Conservation (phyloP, 2,329 filamentous ascomycete genomes). For the Fusarium brevicatenulatum region DNA sequence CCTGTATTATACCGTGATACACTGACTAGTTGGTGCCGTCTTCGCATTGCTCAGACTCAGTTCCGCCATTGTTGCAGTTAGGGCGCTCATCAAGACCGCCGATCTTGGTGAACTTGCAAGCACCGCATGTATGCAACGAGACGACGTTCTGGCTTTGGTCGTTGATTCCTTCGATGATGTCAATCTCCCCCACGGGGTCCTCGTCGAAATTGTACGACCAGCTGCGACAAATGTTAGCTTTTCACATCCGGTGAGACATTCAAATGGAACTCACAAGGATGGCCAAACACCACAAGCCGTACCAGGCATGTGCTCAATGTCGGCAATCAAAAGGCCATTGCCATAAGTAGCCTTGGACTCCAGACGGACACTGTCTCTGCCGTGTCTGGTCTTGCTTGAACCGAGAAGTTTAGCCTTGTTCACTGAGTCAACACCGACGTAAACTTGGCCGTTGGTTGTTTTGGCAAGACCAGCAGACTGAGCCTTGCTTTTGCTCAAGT, state of each 20-base stretch:
- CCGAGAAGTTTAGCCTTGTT: conserved; percentile 25
- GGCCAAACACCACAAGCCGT: conserved; percentile 35
- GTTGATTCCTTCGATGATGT: conserved; percentile 80
- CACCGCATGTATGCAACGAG: conserved; percentile 70
- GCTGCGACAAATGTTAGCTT: neutral
- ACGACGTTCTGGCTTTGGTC: conserved; percentile 64
- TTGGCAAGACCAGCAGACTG: conserved; percentile 44
- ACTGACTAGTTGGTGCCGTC: conserved; percentile 27
- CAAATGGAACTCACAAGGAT: conserved; percentile 19
- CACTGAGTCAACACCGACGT: conserved; percentile 1
- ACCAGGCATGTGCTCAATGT: conserved; percentile 35
- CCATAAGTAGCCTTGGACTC: conserved; percentile 69
- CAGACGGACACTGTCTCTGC: conserved; percentile 69
- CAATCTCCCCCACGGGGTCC: conserved; percentile 68
- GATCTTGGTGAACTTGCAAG: conserved; percentile 56
- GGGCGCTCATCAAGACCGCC: conserved; percentile 52
- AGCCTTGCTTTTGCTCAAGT: conserved; percentile 49
- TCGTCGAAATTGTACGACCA: conserved; percentile 25
- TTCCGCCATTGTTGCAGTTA: conserved; percentile 59
- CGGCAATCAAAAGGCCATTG: conserved; percentile 72
- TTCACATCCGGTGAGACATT: fast-evolving
- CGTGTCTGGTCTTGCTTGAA: conserved; percentile 35
- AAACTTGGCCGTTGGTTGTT: neutral
- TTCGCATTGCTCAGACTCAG: conserved; percentile 28
- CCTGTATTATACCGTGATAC: fast-evolving